These are phyloP conservation scores for Paxillus involutus DNA, from an alignment of 768 basidiomycete species.

Conservation along the genomic window DNA sequence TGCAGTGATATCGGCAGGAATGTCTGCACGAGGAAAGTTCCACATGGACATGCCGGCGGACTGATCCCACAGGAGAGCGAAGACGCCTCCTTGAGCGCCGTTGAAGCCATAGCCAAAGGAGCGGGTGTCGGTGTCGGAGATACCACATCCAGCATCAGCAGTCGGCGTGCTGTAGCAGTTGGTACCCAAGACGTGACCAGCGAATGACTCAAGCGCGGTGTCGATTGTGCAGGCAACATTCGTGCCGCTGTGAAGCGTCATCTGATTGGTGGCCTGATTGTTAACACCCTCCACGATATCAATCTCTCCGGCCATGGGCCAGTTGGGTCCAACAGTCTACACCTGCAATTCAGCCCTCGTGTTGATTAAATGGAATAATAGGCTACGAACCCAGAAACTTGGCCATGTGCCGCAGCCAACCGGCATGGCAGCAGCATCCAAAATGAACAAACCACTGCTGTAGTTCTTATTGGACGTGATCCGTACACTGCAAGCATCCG, in stretches of 20 bases:
- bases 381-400: slow-evolving; percentile 50
- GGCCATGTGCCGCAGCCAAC: slow-evolving; percentile 64
- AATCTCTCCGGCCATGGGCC: slow-evolving; percentile 61
- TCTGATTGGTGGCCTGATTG: slow-evolving; percentile 53
- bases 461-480: slow-evolving; percentile 65
- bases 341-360: neutral
- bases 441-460: slow-evolving; percentile 69
- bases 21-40: slow-evolving; percentile 51
- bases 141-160: slow-evolving; percentile 51
- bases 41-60: slow-evolving; percentile 51
- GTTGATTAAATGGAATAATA: neutral
- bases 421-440: slow-evolving; percentile 72
- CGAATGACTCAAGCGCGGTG: slow-evolving; percentile 12
- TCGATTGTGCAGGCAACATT: slow-evolving; percentile 37
- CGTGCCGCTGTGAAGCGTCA: slow-evolving; percentile 60
- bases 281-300: slow-evolving; percentile 79
- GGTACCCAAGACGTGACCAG: slow-evolving; percentile 22
- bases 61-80: slow-evolving; percentile 53
- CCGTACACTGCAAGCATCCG: slow-evolving; percentile 48
- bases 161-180: slow-evolving; percentile 40
- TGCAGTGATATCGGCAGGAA: slow-evolving; percentile 51
- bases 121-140: slow-evolving; percentile 38
- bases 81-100: slow-evolving; percentile 48
- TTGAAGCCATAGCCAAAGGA: slow-evolving; percentile 44
- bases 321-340: slow-evolving; percentile 47